Base-by-base conservation (phyloP, 176 grass and related monocot species). In the Zoysia japonica region DNA sequence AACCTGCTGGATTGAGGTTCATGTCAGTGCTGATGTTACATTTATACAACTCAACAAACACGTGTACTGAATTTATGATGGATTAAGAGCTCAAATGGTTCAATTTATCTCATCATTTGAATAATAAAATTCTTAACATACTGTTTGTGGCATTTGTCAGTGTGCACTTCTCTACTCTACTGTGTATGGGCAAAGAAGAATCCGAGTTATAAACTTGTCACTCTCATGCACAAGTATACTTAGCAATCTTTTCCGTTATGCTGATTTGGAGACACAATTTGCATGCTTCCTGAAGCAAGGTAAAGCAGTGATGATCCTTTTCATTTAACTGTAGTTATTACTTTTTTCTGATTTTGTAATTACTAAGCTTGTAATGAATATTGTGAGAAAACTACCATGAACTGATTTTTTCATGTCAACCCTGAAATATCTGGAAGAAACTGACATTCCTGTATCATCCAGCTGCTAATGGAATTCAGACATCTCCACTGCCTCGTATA, bases 121-220 rank as follows among this genome's bases (percentile, higher is more conserved):
- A 28, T 28, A 28, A 28, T 28, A 28, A 28, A 28, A 28, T 28
- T 28, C 28, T 28, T 28, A 28, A 28, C 28, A 28, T 28, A 28
- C 28, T 28, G 28, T 28, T 28, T 28, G 28, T 28, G 28, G 28
- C 28, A 28, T 28, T 28, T 28, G 28, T 84, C 79, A 96, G 93
- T 96, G 93, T 56, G 93, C 93, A 57, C 62, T 92, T 72, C 87
- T 96, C 62, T 96, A 96, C 71, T 92, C 89, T 35, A 96, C 87
- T 17, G 61, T 96, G 4, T 87, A 88, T 82, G 93, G 93, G 47
- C 84, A 96, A 96, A 92, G 93, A 90, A 90, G 93, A 82, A 96
- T 96, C 84, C 78, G 93, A 20, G 90, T 96, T 50, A 90, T 96
- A 76, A 96, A 96, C 62, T 68, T 96, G 5, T 96, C 93, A 7